Evolutionary conservation across 768 basidiomycete genomes (phyloP), one percentile per base, ranked within the genome.

Genomic region (Pleurotus citrinopileatus): DNA sequence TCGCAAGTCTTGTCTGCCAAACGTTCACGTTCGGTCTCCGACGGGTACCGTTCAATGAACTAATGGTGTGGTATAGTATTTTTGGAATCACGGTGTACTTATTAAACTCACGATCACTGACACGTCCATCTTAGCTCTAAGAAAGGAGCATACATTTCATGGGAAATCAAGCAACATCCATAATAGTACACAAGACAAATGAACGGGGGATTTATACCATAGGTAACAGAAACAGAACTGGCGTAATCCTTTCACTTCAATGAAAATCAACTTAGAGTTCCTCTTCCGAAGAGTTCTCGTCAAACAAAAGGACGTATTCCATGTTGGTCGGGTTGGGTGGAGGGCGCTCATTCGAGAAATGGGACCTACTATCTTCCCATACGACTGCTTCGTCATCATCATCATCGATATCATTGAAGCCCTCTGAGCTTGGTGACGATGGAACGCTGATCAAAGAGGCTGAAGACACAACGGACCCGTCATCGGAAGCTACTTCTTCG

Each of bases 301-400:
- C 89, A 58, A 87, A 90, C 55, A 90, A 66, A 53, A 91, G 73
- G 12, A 89, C 86, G 61, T 87, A 91, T 57, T 89, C 87, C 58
- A 78, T 66, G 29, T 61, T 63, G 20, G 63, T 58, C 26, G 63
- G 59, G 48, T 59, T 58, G 25, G 57, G 42, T 52, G 61, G 57
- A 8, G 57, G 52, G 58, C 70, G 48, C 55, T 65, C 57, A 45
- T 56, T 56, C 65, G 71, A 29, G 3, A 72, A 66, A 20, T 72
- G 70, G 5, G 74, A 70, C 22, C 76, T 76, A 46, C 78, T 81
- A 54, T 84, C 86, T 54, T 81, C 79, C 78, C 82, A 87, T 9
- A 80, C 48, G 15, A 51, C 64, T n/a, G 67, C 75, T 25, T 72
- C 78, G 57, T 80, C 79, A 27, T 75, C 76, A 26, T 83, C 81